phyloP scores from a whole-genome alignment of 257 asterid species.

The Eucommia ulmoides region DNA sequence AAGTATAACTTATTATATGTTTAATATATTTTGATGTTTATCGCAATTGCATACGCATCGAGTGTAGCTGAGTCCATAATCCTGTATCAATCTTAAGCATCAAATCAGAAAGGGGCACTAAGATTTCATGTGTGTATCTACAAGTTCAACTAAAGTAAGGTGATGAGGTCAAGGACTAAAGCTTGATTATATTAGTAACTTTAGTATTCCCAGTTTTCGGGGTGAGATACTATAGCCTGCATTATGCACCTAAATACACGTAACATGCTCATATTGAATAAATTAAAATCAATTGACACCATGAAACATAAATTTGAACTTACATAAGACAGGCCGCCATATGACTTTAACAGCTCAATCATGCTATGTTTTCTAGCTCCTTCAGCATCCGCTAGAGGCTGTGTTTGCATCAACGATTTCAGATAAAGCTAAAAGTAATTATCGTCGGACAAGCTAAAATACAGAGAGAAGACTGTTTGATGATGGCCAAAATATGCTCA shows the following conservation, averaged over 20 bases:
- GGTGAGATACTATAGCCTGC: neutral
- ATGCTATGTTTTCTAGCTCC: conserved; percentile 64
- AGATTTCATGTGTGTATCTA: neutral
- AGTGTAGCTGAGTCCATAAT: too few species aligned
- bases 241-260: neutral
- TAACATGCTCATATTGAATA: neutral
- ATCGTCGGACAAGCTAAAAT: too few species aligned
- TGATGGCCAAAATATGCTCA: too few species aligned
- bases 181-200: neutral
- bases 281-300: neutral
- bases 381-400: conserved; percentile 99
- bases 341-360: conserved; percentile 58
- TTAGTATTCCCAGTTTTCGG: neutral
- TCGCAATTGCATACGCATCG: too few species aligned
- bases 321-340: conserved; percentile 87
- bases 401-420: too few species aligned
- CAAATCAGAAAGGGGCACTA: too few species aligned
- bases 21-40: too few species aligned
- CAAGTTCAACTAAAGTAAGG: neutral
- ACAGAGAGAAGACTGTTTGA: too few species aligned
- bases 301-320: conserved; percentile 17
- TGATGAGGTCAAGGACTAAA: neutral
- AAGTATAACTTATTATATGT: too few species aligned
- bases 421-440: too few species aligned
- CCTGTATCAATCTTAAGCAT: too few species aligned